A percentile compares a stretch with the other conserved stretches of the same genome.
phyloP scores from a whole-genome alignment of 176 grass and related monocot species.

The Coix lacrymajobi region DNA sequence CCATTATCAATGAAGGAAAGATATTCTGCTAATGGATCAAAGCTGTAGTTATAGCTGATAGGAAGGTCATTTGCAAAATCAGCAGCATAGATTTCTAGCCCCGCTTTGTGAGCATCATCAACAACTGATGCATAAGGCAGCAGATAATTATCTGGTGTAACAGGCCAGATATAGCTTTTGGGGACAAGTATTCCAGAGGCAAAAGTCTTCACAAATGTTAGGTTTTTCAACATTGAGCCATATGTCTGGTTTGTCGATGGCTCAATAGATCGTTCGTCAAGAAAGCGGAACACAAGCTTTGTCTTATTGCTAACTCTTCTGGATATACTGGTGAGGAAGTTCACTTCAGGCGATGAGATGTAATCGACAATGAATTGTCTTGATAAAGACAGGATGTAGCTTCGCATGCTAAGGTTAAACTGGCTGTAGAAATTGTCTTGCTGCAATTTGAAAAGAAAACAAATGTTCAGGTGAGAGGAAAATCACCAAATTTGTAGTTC shows the following conservation, averaged over 20 bases:
- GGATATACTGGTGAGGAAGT: slow-evolving; percentile 55
- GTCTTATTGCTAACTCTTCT: slow-evolving; percentile 54
- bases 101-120: slow-evolving; percentile 70
- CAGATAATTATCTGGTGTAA: slow-evolving; percentile 74
- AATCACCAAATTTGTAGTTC: not conserved
- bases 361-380: slow-evolving; percentile 32
- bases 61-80: slow-evolving; percentile 66
- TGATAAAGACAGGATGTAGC: slow-evolving; percentile 38
- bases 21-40: slow-evolving; percentile 72
- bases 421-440: slow-evolving; percentile 68
- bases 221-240: slow-evolving; percentile 48
- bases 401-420: slow-evolving; percentile 60
- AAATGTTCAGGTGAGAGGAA: not conserved
- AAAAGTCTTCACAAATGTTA: slow-evolving; percentile 77
- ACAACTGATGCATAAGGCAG: slow-evolving; percentile 42
- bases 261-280: slow-evolving; percentile 35
- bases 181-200: slow-evolving; percentile 91
- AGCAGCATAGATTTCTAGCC: slow-evolving; percentile 74
- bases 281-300: slow-evolving; percentile 84
- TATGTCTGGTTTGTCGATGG: slow-evolving; percentile 83
- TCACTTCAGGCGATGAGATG: slow-evolving; percentile 80
- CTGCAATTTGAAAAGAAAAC: slow-evolving; percentile 39
- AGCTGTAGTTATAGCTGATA: slow-evolving; percentile 95
- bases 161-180: slow-evolving; percentile 70
- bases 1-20: slow-evolving; percentile 68